Conservation (phyloP, 306 rosid genomes). For the Medicago ruthenica region DNA sequence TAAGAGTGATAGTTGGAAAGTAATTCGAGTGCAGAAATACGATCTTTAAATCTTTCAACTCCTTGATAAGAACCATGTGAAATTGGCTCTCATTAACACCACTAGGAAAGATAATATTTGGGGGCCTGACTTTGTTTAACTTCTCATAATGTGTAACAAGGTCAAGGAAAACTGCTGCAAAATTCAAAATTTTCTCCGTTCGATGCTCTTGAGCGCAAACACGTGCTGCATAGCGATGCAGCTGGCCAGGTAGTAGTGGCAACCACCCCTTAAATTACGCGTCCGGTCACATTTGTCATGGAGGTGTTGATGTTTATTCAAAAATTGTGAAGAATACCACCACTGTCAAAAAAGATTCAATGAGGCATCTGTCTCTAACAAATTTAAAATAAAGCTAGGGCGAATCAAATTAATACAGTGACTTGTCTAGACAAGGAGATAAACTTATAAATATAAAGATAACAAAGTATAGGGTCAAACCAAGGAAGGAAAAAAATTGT, state of each 20-base stretch:
- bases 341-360: constrained; percentile 49
- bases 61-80: constrained; percentile 78
- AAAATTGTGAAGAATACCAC: constrained; percentile 57
- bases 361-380: constrained; percentile 15
- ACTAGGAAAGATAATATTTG: constrained; percentile 65
- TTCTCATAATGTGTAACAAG: constrained; percentile 54
- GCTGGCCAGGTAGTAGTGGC: constrained; percentile 79
- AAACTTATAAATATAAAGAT: background rate
- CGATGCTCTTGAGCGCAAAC: constrained; percentile 61
- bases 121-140: constrained; percentile 52
- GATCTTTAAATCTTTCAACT: constrained; percentile 57
- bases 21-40: constrained; percentile 43
- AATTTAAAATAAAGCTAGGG: background rate
- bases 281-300: constrained; percentile 69
- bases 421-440: background rate
- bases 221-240: constrained; percentile 72
- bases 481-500: no score
- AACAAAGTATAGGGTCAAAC: background rate
- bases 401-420: background rate
- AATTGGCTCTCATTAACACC: constrained; percentile 83
- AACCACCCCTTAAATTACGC: constrained; percentile 64
- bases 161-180: constrained; percentile 63
- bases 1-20: constrained; percentile 64
- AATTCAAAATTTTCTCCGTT: constrained; percentile 53
- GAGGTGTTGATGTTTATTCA: constrained; percentile 58